phyloP scores from a whole-genome alignment of 2,329 filamentous ascomycete genomes.

The Cadophora luteo-olivacea region DNA sequence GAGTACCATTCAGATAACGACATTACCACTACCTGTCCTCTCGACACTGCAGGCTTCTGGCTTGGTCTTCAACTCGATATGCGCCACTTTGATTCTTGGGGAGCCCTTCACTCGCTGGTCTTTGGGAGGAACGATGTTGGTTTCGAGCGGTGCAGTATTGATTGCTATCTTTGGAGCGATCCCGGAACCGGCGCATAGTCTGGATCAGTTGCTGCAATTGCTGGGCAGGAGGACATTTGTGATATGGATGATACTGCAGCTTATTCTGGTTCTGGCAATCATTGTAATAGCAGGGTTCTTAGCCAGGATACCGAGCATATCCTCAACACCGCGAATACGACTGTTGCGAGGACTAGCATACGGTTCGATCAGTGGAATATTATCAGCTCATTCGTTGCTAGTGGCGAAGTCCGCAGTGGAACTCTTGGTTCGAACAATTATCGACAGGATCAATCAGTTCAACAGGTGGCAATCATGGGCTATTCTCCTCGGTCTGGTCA shows the following conservation, averaged over 20 bases:
- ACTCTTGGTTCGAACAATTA: conserved; percentile 83
- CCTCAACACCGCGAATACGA: conserved; percentile 70
- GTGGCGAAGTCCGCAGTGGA: conserved; percentile 97
- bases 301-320: conserved; percentile 57
- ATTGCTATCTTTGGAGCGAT: conserved; percentile 96
- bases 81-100: conserved; percentile 88
- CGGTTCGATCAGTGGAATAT: conserved; percentile 86
- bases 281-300: conserved; percentile 67
- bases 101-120: conserved; percentile 96
- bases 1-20: conserved; percentile 97
- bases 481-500: conserved; percentile 81
- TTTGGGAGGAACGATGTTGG: conserved; percentile 86
- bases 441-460: conserved; percentile 91
- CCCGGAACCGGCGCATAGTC: conserved; percentile 86
- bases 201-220: conserved; percentile 80
- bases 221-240: conserved; percentile 79
- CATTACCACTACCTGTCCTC: conserved; percentile 88
- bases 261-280: conserved; percentile 73
- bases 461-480: conserved; percentile 94
- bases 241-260: conserved; percentile 86
- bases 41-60: conserved; percentile 96
- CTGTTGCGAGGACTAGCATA: conserved; percentile 85
- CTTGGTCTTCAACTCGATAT: conserved; percentile 97
- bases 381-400: conserved; percentile 91
- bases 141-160: conserved; percentile 85